Evolutionary conservation across 768 basidiomycete genomes (phyloP), one percentile per base, ranked within the genome.

Genomic region (Rhodotorula diobovata): DNA sequence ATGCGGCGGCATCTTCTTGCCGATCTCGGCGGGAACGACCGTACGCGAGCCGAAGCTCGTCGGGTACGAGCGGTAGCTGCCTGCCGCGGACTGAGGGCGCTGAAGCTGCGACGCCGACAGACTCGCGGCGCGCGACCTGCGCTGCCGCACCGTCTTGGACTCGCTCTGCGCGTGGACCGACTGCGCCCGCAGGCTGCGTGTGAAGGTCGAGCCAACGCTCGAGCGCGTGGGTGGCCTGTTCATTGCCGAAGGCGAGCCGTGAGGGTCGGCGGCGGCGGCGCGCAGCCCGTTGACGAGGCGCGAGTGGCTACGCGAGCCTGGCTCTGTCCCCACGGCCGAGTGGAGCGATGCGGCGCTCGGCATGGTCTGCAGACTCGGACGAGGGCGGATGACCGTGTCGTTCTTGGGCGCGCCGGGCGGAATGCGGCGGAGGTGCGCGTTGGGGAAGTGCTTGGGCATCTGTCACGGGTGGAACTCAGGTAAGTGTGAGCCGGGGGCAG

Each of bases 1-100:
- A 23, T 63, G 58, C 34, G 51, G 39, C 39, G 71, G 71, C 56
- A 73, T 65, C 56, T 65, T 65, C 65, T 73, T 73, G 28, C 63
- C 68, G 37, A 72, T 59, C 30, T 63, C 57, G 56, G 50, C 61
- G 8, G 70, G 66, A 3, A 71, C 2, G 7, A 51, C 20, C 20
- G 67, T 16, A 16, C 61, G 55, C 41, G 70, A 66, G 30, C 61
- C 57, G 21, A 67, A 30, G 21, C 35, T 63, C 14, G 66, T 61
- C n/a, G 66, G 56, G 35, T 57, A 67, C 37, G 55, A 63, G 35
- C 66, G 61, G 45, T 63, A 58, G 41, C 48, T 67, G 18, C 61
- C 66, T 3, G 53, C 51, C 2, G 62, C 57, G 2, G 68, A 70
- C 18, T 64, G 50, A 4, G 71, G 59, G 15, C 66, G 66, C 39